Percentiles rank a stretch among this genome's conserved stretches.
phyloP scores from a whole-genome alignment of 108 stramenopile genomes.

The Ochromonas danica region DNA sequence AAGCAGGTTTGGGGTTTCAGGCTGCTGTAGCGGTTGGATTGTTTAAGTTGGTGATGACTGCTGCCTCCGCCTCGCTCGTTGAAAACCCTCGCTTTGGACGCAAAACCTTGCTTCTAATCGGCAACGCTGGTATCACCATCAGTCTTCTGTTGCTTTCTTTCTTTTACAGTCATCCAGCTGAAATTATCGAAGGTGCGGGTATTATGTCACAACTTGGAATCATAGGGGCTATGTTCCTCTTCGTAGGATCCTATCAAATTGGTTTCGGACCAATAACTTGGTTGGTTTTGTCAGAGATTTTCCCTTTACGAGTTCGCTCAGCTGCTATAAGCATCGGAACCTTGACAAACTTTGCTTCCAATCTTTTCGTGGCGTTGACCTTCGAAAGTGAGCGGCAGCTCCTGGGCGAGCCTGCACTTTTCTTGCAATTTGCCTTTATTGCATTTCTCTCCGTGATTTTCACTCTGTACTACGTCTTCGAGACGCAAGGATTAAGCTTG shows the following conservation, averaged over 20 bases:
- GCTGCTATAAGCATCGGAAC: neutral
- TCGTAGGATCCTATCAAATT: neutral
- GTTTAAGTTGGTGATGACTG: constrained; percentile 68
- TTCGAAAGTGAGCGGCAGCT: neutral
- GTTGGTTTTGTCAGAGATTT: neutral
- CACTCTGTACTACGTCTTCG: neutral
- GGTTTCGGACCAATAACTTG: constrained; percentile 1
- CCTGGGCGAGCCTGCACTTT: neutral
- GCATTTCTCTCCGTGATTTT: neutral
- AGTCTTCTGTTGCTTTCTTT: neutral
- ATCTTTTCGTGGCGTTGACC: neutral
- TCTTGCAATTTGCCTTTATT: neutral
- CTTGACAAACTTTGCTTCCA: neutral
- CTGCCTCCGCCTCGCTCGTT: constrained; percentile 55
- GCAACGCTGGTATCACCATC: constrained; percentile 33
- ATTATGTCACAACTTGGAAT: neutral
- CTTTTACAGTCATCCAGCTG: neutral
- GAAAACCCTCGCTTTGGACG: constrained; percentile 52
- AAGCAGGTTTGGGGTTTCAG: constrained; percentile 28
- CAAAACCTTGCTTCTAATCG: constrained; percentile 55
- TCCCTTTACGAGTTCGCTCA: neutral
- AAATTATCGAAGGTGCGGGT: neutral
- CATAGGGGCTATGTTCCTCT: neutral
- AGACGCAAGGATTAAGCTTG: neutral
- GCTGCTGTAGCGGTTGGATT: constrained; percentile 60